phyloP scores from a whole-genome alignment of 495 filamentous ascomycete genomes.

The Lasiosphaeria miniovina region DNA sequence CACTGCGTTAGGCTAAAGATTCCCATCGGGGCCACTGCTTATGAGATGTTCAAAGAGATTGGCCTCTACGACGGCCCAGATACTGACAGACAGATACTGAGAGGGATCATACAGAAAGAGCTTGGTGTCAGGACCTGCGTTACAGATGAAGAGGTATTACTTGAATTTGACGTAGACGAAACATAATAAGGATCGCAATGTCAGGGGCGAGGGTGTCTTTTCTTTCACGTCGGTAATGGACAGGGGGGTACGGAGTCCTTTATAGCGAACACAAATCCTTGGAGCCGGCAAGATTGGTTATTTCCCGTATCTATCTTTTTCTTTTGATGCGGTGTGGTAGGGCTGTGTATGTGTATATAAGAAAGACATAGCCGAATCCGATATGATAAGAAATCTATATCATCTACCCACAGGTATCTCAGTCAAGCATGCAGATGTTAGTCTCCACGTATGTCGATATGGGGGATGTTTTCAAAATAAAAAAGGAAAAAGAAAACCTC shows the following conservation, averaged over 20 bases:
- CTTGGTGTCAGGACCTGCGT: not conserved
- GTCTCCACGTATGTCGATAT: no score
- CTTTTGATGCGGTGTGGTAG: no score
- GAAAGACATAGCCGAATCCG: no score
- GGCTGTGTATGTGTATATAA: no score
- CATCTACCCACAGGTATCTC: no score
- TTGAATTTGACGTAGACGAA: not conserved
- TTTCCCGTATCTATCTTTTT: no score
- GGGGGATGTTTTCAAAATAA: not conserved
- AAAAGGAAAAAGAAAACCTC: not conserved
- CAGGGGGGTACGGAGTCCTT: no score
- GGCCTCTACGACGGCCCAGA: not conserved
- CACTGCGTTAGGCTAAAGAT: not conserved
- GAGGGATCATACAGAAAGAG: not conserved
- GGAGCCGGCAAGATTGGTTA: no score
- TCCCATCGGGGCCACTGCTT: not conserved
- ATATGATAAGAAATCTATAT: no score
- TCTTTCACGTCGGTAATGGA: no score
- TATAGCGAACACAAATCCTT: no score
- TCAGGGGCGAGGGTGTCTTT: not conserved
- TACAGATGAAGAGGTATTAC: not conserved
- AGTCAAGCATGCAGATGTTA: no score
- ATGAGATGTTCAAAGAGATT: constrained; percentile 3
- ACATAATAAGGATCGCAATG: not conserved
- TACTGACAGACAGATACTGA: not conserved